Conservation (phyloP, 1,284 basidiomycete species). For the Tremellales sp. region DNA sequence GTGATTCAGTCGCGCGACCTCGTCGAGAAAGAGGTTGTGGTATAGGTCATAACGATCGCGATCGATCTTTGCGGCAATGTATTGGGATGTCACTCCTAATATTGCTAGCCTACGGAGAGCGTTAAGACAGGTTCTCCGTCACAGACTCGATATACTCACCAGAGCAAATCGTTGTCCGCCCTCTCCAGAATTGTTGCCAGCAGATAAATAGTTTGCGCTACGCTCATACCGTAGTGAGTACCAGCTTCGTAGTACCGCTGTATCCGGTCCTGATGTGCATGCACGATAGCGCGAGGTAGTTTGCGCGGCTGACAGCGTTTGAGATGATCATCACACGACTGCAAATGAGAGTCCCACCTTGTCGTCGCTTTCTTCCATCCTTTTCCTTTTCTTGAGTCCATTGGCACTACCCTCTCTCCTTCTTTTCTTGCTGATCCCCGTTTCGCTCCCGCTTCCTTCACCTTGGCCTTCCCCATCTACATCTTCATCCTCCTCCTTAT, state of each 20-base stretch:
- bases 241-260: conserved; percentile 82
- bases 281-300: conserved; percentile 66
- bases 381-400: conserved; percentile 22
- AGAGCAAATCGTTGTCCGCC: conserved; percentile 88
- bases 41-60: conserved; percentile 78
- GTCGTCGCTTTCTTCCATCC: conserved; percentile 30
- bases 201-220: conserved; percentile 82
- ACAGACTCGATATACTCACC: conserved; percentile 54
- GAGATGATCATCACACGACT: conserved; percentile 4
- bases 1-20: conserved; percentile 83
- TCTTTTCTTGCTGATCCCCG: conserved; percentile 56
- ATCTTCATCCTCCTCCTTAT: conserved; percentile 54
- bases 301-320: conserved; percentile 44
- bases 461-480: conserved; percentile 39
- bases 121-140: not conserved
- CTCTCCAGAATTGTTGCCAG: conserved; percentile 85
- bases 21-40: conserved; percentile 74
- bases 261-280: conserved; percentile 60
- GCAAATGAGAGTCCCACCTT: conserved; percentile 13
- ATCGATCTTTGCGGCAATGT: conserved; percentile 80
- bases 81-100: conserved; percentile 89
- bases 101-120: conserved; percentile 71
- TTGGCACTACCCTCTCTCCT: conserved; percentile 36
- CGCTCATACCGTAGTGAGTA: conserved; percentile 83
- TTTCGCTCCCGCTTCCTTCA: conserved; percentile 21